Percentiles rank a stretch among this genome's conserved stretches.
Evolutionary conservation across 257 asterid genomes (phyloP).

Genomic region (Haberlea rhodopensis): DNA sequence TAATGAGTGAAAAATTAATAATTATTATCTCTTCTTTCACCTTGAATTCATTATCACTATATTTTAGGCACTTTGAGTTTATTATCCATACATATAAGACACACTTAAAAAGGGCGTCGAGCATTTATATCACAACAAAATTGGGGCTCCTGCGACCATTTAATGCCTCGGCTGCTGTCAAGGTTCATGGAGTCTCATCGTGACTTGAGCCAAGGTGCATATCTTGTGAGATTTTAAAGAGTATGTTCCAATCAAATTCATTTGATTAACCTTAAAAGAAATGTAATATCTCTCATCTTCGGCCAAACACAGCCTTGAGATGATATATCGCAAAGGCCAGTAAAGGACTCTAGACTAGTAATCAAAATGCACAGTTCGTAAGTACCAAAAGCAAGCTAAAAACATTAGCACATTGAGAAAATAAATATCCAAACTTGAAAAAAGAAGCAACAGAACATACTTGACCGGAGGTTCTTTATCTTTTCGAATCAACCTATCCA

Average conservation of each 20-base stretch:
- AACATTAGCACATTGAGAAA: not conserved
- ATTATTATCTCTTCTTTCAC: not conserved
- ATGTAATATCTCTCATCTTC: not conserved
- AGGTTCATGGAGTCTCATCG: not conserved
- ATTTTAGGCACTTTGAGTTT: not conserved
- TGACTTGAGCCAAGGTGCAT: not conserved
- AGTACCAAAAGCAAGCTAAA: not conserved
- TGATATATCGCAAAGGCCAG: not conserved
- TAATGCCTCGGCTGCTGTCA: not conserved
- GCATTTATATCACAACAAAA: not conserved
- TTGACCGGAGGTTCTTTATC: constrained; percentile 89
- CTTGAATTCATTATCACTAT: not conserved
- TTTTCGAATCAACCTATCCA: constrained; percentile 68
- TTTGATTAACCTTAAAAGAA: not conserved
- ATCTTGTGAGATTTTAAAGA: not conserved
- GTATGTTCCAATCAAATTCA: not conserved
- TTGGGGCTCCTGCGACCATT: not conserved
- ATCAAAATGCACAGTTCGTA: not conserved
- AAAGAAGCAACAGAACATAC: constrained; percentile 42
- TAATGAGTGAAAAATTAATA: no score
- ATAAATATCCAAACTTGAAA: not conserved
- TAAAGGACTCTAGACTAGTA: not conserved
- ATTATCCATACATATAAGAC: not conserved
- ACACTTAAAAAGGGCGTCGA: not conserved
- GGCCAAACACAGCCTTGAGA: not conserved